Percentiles rank a stretch among this genome's conserved stretches.
Conservation (phyloP, 2,329 filamentous ascomycete species). For the Alternaria conjuncta region DNA sequence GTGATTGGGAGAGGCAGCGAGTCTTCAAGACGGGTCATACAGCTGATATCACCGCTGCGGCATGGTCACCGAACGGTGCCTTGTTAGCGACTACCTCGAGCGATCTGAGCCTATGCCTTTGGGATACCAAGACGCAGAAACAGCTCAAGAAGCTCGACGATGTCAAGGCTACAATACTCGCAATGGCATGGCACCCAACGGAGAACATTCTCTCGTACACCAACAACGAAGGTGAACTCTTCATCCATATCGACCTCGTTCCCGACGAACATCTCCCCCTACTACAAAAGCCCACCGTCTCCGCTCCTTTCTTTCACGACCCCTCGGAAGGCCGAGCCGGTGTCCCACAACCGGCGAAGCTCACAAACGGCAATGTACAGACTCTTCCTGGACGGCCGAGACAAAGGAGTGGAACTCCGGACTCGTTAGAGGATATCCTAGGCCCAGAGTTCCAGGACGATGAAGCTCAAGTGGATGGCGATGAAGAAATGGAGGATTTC, state of each 20-base stretch:
- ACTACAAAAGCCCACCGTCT: conserved; percentile 65
- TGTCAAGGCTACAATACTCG: conserved; percentile 73
- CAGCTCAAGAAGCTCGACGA: conserved; percentile 80
- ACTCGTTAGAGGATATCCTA: conserved; percentile 84
- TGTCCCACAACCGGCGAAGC: conserved; percentile 61
- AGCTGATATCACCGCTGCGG: conserved; percentile 82
- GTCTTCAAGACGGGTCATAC: conserved; percentile 80
- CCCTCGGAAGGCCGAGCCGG: conserved; percentile 72
- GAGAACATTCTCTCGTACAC: conserved; percentile 91
- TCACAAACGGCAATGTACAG: conserved; percentile 63
- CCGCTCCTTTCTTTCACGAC: conserved; percentile 86
- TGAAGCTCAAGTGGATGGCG: conserved; percentile 55
- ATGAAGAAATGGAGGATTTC: conserved; percentile 71
- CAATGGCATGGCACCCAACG: conserved; percentile 87
- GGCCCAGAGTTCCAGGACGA: conserved; percentile 62
- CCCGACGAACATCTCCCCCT: conserved; percentile 57
- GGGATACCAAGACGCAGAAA: conserved; percentile 88
- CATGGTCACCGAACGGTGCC: conserved; percentile 95
- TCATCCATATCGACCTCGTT: conserved; percentile 78
- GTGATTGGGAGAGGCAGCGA: conserved; percentile 87
- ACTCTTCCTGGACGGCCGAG: conserved; percentile 61
- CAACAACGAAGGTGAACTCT: conserved; percentile 90
- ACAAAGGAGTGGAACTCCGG: conserved; percentile 64
- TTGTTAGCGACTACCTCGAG: conserved; percentile 72
- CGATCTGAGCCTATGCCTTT: conserved; percentile 72